Percentiles rank a stretch among this genome's conserved stretches.
These are phyloP conservation scores for Blastobotrys aristatus DNA, from an alignment of 1,139 yeast species.

Conservation along the genomic window DNA sequence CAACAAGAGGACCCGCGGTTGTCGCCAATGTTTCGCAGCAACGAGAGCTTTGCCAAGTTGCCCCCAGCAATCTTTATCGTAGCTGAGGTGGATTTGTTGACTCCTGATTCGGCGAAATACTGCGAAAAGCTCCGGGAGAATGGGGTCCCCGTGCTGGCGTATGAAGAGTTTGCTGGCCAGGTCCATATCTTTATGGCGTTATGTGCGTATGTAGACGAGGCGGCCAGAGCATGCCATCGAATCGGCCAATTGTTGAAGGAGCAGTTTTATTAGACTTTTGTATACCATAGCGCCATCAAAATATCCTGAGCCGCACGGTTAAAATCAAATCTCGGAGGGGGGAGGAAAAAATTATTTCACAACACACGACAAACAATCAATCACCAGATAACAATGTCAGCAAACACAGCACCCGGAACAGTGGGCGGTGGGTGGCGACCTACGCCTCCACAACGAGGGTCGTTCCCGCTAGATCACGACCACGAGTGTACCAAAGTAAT, in stretches of 20 bases:
- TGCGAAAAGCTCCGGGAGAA: neutral
- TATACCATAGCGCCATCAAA: no score
- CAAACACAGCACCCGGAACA: conserved; percentile 10
- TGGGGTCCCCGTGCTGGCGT: neutral
- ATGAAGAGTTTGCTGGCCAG: neutral
- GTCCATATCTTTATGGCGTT: neutral
- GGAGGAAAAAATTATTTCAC: no score
- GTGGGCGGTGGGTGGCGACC: conserved; percentile 42
- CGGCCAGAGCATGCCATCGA: neutral
- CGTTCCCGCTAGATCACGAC: conserved; percentile 91
- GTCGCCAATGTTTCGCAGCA: conserved; percentile 11
- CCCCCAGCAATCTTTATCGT: conserved; percentile 10
- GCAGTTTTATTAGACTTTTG: no score
- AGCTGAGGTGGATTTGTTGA: conserved; percentile 8
- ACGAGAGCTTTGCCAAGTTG: conserved; percentile 4
- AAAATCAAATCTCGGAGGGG: no score
- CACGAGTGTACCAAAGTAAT: conserved; percentile 76
- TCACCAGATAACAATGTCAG: conserved; percentile 7
- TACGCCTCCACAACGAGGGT: conserved; percentile 93
- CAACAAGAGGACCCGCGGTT: conserved; percentile 1
- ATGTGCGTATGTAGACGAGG: neutral
- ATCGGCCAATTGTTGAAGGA: neutral
- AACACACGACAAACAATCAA: no score
- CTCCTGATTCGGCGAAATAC: neutral
- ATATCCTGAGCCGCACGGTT: no score